Conservation (phyloP, 2,329 filamentous ascomycete species). For the Nothophaeocryptopus gaeumannii region DNA sequence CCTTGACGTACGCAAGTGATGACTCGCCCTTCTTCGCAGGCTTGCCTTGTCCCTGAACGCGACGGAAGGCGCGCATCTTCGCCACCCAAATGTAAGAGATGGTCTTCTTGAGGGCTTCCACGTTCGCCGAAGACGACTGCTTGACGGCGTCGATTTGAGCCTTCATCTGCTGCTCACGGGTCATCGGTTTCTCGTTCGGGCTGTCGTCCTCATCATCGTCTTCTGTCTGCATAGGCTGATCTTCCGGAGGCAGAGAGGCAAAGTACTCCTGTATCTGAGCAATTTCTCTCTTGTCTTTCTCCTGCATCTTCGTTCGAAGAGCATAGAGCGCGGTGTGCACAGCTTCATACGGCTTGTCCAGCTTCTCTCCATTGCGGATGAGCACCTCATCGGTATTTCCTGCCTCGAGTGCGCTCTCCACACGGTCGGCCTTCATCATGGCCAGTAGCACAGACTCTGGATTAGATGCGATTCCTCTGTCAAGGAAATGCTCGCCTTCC, state of each 20-base stretch:
- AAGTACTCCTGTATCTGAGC: slow-evolving; percentile 56
- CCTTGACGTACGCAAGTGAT: slow-evolving; percentile 37
- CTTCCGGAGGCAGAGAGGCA: slow-evolving; percentile 43
- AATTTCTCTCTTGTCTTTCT: slow-evolving; percentile 62
- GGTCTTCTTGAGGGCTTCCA: slow-evolving; percentile 73
- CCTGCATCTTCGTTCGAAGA: slow-evolving; percentile 68
- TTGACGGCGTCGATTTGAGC: slow-evolving; percentile 57
- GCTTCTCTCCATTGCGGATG: slow-evolving; percentile 63
- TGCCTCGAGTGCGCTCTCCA: slow-evolving; percentile 73
- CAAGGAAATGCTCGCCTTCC: slow-evolving; percentile 75
- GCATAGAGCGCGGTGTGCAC: slow-evolving; percentile 85
- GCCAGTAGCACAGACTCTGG: slow-evolving; percentile 89
- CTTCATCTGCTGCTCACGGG: slow-evolving; percentile 52
- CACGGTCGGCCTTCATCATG: slow-evolving; percentile 82
- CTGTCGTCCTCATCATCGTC: slow-evolving; percentile 57
- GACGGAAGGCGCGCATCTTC: slow-evolving; percentile 87
- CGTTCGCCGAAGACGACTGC: slow-evolving; percentile 69
- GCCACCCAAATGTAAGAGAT: slow-evolving; percentile 95
- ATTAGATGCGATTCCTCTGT: slow-evolving; percentile 81
- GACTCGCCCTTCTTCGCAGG: slow-evolving; percentile 44
- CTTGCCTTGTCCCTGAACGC: slow-evolving; percentile 78
- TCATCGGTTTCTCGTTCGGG: slow-evolving; percentile 45
- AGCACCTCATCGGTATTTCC: slow-evolving; percentile 67
- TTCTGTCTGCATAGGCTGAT: slow-evolving; percentile 35
- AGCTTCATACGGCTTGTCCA: slow-evolving; percentile 79